These are phyloP conservation scores for Fusarium sp. DNA, from an alignment of 2,329 filamentous ascomycete genomes.

Conservation along the genomic window DNA sequence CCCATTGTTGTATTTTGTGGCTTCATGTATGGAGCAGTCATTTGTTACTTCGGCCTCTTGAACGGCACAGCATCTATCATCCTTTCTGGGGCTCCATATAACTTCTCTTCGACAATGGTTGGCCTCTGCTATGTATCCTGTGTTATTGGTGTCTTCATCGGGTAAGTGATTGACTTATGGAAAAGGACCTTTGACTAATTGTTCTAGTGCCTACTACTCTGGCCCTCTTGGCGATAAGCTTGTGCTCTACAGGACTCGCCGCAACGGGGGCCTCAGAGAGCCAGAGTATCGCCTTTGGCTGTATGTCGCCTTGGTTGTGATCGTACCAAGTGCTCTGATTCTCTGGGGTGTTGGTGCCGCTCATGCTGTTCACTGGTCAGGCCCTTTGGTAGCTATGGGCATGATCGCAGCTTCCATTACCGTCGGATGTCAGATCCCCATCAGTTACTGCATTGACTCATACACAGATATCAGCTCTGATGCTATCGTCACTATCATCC, in stretches of 20 bases:
- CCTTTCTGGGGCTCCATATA: neutral
- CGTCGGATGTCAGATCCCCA: neutral
- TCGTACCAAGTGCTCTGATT: neutral
- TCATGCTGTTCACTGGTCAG: neutral
- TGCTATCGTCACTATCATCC: neutral
- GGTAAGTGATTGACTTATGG: neutral
- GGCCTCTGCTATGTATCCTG: conserved; percentile 1
- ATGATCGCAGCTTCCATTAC: neutral
- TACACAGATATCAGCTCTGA: neutral
- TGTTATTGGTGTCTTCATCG: neutral
- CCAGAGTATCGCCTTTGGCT: neutral
- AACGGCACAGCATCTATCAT: neutral
- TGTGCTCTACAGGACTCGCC: neutral
- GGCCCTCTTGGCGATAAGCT: neutral
- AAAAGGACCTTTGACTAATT: neutral
- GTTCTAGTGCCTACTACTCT: neutral
- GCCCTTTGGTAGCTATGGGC: neutral
- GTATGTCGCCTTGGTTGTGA: neutral
- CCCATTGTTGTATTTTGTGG: neutral
- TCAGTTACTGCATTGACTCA: neutral
- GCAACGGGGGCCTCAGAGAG: neutral
- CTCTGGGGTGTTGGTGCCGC: neutral
- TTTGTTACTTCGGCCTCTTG: conserved; percentile 1
- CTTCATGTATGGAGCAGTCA: conserved; percentile 3
- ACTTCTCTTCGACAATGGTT: neutral